These are phyloP conservation scores for Paramecium biaurelia DNA, from an alignment of 73 alveolate species.

Conservation along the genomic window DNA sequence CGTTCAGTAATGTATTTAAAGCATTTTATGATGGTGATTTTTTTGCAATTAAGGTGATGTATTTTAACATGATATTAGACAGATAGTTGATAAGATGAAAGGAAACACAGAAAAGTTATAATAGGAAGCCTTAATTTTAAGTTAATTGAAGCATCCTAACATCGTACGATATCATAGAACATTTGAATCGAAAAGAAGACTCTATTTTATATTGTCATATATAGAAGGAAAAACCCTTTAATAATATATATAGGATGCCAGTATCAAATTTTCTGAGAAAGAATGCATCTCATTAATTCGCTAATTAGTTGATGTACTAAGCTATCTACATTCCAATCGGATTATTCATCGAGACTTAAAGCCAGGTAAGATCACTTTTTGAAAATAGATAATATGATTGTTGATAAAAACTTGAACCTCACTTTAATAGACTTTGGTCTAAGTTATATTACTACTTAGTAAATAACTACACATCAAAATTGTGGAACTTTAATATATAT, in stretches of 20 bases:
- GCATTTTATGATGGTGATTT: background rate
- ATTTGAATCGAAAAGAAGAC: conserved; percentile 20
- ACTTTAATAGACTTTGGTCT: conserved; percentile 76
- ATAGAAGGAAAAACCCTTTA: background rate
- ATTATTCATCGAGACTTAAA: conserved; percentile 78
- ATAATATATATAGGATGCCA: background rate
- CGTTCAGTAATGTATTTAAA: conserved; percentile 12
- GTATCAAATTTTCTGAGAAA: background rate
- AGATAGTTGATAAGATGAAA: background rate
- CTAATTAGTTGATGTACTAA: background rate
- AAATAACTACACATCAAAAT: conserved; percentile 63
- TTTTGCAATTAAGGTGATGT: background rate
- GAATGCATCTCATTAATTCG: conserved; percentile 5
- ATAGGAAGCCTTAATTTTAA: background rate
- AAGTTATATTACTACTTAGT: conserved; percentile 67
- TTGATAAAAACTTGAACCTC: conserved; percentile 16
- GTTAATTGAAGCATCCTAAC: background rate
- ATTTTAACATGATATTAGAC: background rate
- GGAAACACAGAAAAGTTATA: background rate
- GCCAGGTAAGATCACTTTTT: conserved; percentile 62
- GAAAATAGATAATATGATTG: conserved; percentile 63
- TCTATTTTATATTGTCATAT: background rate
- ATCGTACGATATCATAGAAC: conserved; percentile 2
- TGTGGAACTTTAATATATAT: conserved; percentile 75
- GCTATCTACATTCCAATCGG: conserved; percentile 47